Percentiles rank a stretch among this genome's conserved stretches.
phyloP scores from a whole-genome alignment of 176 grass and related monocot species.

The Poa annua region DNA sequence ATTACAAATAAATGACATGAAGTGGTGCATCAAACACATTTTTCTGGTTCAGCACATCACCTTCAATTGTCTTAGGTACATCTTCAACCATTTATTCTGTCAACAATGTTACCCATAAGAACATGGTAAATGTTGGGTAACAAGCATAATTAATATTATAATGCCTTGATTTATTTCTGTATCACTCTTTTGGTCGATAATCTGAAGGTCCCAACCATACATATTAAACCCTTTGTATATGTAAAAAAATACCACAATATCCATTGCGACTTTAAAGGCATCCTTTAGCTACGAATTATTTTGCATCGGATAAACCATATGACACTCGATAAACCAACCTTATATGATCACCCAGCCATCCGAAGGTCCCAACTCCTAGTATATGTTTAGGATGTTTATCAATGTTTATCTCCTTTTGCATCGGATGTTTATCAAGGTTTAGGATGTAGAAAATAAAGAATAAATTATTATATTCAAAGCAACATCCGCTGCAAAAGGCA shows the following conservation, averaged over 20 bases:
- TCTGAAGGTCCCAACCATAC: neutral
- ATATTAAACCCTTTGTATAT: neutral
- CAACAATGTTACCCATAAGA: neutral
- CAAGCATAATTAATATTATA: neutral
- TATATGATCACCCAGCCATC: too few relatives aligned
- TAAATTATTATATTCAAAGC: neutral
- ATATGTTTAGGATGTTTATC: too few relatives aligned
- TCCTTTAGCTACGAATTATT: neutral
- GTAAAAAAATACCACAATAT: neutral
- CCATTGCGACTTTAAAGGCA: neutral
- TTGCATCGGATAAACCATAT: neutral
- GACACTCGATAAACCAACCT: too few relatives aligned
- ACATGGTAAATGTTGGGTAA: neutral
- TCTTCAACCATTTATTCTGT: constrained; percentile 6
- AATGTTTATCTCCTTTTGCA: too few relatives aligned
- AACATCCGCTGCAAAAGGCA: neutral
- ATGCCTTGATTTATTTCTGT: neutral
- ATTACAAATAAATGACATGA: neutral
- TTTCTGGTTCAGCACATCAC: neutral
- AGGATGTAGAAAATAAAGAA: neutral
- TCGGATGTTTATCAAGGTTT: too few relatives aligned
- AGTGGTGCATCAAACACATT: neutral
- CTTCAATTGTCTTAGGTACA: neutral
- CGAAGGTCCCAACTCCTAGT: too few relatives aligned
- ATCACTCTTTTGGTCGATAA: neutral